These are phyloP conservation scores for Cryptococcus hybrid DNA, from an alignment of 1,284 basidiomycete species.

Conservation along the genomic window DNA sequence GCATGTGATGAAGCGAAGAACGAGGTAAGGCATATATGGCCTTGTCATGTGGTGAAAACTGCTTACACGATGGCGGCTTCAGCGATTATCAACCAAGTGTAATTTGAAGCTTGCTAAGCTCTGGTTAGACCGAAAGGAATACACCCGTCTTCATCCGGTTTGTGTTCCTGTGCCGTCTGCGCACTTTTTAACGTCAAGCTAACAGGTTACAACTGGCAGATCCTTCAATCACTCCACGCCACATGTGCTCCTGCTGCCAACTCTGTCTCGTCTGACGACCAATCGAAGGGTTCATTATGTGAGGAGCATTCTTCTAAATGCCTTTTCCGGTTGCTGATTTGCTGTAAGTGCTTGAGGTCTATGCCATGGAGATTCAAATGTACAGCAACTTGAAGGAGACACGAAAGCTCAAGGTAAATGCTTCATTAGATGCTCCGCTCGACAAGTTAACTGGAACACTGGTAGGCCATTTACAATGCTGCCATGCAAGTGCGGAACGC, in stretches of 20 bases:
- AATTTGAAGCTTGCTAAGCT: slow-evolving; percentile 96
- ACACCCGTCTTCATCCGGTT: slow-evolving; percentile 74
- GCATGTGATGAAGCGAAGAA: slow-evolving; percentile 92
- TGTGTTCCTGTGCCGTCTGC: slow-evolving; percentile 15
- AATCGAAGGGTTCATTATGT: slow-evolving; percentile 50
- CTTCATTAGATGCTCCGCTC: background rate
- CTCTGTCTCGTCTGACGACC: slow-evolving; percentile 49
- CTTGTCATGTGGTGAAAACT: background rate
- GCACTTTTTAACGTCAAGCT: background rate
- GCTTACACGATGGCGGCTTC: background rate
- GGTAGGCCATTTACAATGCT: slow-evolving; percentile 93
- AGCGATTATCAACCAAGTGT: slow-evolving; percentile 92
- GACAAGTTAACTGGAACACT: background rate
- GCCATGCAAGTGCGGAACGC: slow-evolving; percentile 90
- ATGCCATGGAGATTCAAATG: slow-evolving; percentile 99
- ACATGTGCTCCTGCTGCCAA: slow-evolving; percentile 49
- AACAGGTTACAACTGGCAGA: slow-evolving; percentile 27
- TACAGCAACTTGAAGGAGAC: slow-evolving; percentile 93
- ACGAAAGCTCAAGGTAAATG: slow-evolving; percentile 83
- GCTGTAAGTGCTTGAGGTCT: slow-evolving; percentile 80
- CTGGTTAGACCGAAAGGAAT: slow-evolving; percentile 95
- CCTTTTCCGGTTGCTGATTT: slow-evolving; percentile 4
- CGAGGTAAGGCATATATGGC: slow-evolving; percentile 60
- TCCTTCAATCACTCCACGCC: slow-evolving; percentile 52
- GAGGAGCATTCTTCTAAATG: slow-evolving; percentile 5